phyloP scores from a whole-genome alignment of 495 filamentous ascomycete genomes.

The Xylaria curta region DNA sequence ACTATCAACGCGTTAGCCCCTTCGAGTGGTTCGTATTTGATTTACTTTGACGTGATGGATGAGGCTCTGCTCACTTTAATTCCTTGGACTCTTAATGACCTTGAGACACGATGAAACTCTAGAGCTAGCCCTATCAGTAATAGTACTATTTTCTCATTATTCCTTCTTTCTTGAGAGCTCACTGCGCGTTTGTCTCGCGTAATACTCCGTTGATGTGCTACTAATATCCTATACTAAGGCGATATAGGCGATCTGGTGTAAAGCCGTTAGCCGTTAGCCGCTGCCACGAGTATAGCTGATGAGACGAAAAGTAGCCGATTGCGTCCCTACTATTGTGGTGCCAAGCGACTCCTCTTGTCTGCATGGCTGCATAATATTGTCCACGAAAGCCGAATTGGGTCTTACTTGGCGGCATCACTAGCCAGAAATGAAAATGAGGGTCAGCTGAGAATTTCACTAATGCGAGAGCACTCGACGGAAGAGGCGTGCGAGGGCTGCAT shows the following conservation, averaged over 20 bases:
- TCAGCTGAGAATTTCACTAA: not conserved
- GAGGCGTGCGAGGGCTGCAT: not conserved
- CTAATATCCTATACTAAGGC: not conserved
- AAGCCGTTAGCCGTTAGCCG: not conserved
- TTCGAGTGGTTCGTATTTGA: not conserved
- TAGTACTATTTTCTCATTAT: not conserved
- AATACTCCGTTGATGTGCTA: not conserved
- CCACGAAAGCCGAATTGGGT: not conserved
- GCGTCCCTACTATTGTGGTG: not conserved
- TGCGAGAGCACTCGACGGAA: not conserved
- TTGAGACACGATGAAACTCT: not conserved
- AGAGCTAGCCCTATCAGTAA: no score
- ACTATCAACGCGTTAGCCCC: not conserved
- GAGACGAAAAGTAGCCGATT: not conserved
- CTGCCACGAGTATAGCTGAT: not conserved
- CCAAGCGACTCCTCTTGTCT: not conserved
- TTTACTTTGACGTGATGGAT: not conserved
- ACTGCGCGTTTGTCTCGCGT: not conserved
- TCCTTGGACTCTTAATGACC: not conserved
- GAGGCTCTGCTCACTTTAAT: not conserved
- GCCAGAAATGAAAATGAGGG: not conserved
- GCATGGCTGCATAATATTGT: not conserved
- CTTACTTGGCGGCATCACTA: not conserved
- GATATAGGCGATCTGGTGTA: not conserved
- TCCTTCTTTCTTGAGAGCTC: not conserved